Evolutionary conservation across 2,329 filamentous ascomycete species (phyloP), one percentile per base, ranked within the genome.

Genomic region (Leptographium galeiforme): DNA sequence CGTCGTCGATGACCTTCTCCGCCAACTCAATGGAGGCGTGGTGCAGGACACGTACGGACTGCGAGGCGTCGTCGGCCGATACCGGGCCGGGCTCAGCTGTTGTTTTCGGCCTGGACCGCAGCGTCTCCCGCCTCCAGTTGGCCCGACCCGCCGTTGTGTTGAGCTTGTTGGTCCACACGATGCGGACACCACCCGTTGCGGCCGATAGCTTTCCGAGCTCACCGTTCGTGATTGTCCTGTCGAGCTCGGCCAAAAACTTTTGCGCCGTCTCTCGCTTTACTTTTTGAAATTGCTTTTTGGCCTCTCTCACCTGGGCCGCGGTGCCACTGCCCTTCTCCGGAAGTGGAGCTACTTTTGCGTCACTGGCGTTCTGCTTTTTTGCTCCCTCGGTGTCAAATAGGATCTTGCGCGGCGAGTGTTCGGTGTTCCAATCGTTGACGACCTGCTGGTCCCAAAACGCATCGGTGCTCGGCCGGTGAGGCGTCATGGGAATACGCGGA

Each of bases 1-100:
- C 80, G 62, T 84, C 78, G 63, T 89, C 82, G 57, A 97, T 89
- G 48, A 96, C 84, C 65, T 94, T 95, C 53, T 87, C 82, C 0
- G 90, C 88, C 2, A 97, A 79, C 64, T 97, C 90, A 62, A 97
- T 95, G 16, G 75, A 81, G 11, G 88, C 89, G 65, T 91, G 81
- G 59, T 78, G 75, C 18, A 70, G 68, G 59, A 74, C 64, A 13
- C 61, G 50, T 16, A 61, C 61, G n/a, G 53, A 25, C 25, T 25
- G 25, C 3, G 25, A 57, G 10, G 32, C 5, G n/a, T 8, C 30
- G 2, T 18, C 4, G 18, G 33, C 45, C 53, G 16, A 51, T 39
- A 16, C 41, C 1, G 12, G 18, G 11, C 25, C 43, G 19, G 4
- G 19, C 6, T 1, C 32, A 7, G n/a, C 18, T 33, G 50, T n/a